Percentiles rank a stretch among this genome's conserved stretches.
These are phyloP conservation scores for Calonectria pteridis DNA, from an alignment of 2,329 filamentous ascomycete species.

Conservation along the genomic window DNA sequence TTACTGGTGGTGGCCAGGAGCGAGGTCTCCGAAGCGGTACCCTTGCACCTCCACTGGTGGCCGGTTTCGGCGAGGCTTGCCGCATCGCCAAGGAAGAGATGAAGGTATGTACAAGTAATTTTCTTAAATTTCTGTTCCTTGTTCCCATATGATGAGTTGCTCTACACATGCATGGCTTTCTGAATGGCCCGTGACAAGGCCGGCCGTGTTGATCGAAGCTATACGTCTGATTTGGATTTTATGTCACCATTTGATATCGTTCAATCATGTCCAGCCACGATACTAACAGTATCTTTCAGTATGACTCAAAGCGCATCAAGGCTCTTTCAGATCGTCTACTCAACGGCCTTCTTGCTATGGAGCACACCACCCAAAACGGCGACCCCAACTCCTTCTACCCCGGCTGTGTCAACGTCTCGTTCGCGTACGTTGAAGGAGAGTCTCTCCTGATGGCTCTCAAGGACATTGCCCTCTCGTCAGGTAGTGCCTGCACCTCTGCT, in stretches of 20 bases:
- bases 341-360: conserved; percentile 85
- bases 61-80: conserved; percentile 96
- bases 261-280: conserved; percentile 18
- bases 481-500: conserved; percentile 96
- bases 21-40: conserved; percentile 95
- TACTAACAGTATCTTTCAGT: conserved; percentile 67
- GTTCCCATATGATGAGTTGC: conserved; percentile 78
- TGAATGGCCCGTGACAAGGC: conserved; percentile 77
- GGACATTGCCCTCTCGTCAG: conserved; percentile 96
- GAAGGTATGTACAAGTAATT: conserved; percentile 72
- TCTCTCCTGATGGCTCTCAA: conserved; percentile 98
- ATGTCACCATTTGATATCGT: not conserved
- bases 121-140: conserved; percentile 36
- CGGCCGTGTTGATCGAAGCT: conserved; percentile 74
- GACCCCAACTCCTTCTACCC: conserved; percentile 88
- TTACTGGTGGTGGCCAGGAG: conserved; percentile 96
- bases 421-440: conserved; percentile 98
- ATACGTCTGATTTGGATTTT: conserved; percentile 66
- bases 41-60: conserved; percentile 86
- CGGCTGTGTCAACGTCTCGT: conserved; percentile 97
- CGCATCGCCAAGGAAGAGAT: conserved; percentile 92
- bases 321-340: conserved; percentile 85
- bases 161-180: conserved; percentile 91
- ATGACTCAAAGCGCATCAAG: conserved; percentile 89
- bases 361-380: conserved; percentile 94